Evolutionary conservation across 176 grass and related monocot genomes (phyloP).

Genomic region (Ensete ventricosum): DNA sequence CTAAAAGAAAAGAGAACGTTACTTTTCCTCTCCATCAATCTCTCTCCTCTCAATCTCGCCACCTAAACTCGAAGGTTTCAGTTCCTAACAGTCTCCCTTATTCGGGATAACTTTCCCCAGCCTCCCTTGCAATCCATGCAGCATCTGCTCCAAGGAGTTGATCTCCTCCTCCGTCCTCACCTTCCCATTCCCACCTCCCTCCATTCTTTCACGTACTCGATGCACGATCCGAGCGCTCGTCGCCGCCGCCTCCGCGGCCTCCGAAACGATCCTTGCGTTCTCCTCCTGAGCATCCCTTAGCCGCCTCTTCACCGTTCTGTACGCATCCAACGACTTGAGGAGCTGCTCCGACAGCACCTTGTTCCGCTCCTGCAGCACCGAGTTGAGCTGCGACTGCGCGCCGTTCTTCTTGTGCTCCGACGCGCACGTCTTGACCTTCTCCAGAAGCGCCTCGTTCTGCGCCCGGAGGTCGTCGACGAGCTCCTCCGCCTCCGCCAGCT

Average conservation of each 20-base stretch:
- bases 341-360: slow-evolving; percentile 24
- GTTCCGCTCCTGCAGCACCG: slow-evolving; percentile 18
- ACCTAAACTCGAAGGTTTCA: too few relatives aligned
- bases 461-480: slow-evolving; percentile 17
- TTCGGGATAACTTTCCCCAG: not conserved
- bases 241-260: not conserved
- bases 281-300: slow-evolving; percentile 6
- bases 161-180: slow-evolving; percentile 16
- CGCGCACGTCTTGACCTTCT: slow-evolving; percentile 20
- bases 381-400: not conserved
- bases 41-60: too few relatives aligned
- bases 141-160: slow-evolving; percentile 2
- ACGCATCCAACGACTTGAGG: slow-evolving; percentile 4
- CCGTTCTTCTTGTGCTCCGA: not conserved
- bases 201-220: not conserved
- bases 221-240: not conserved
- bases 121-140: not conserved
- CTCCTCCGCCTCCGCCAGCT: slow-evolving; percentile 28
- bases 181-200: not conserved
- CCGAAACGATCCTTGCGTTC: not conserved
- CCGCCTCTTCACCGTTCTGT: slow-evolving; percentile 11
- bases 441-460: slow-evolving; percentile 22
- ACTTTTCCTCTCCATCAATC: too few relatives aligned
- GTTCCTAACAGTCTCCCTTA: too few relatives aligned
- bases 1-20: too few relatives aligned